Evolutionary conservation across 805 yeast genomes (phyloP).

Genomic region (Yarrowia sp.): DNA sequence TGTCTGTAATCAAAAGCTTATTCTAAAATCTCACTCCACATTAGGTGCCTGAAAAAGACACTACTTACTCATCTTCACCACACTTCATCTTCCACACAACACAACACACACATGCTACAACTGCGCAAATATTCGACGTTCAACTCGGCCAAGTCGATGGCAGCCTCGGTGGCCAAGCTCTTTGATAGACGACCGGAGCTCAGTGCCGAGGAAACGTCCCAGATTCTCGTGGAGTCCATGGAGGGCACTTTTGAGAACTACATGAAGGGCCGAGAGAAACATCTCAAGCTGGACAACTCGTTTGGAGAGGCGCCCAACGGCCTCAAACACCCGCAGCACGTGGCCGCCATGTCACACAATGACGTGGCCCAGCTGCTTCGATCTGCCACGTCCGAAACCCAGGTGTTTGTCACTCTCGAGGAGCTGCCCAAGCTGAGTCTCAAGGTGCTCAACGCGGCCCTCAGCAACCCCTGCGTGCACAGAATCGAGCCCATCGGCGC

Average conservation of each 20-base stretch:
- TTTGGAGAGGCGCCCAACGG: slow-evolving; percentile 35
- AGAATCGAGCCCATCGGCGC: slow-evolving; percentile 36
- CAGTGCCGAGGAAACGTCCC: slow-evolving; percentile 18
- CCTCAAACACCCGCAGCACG: slow-evolving; percentile 35
- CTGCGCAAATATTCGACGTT: slow-evolving; percentile 24
- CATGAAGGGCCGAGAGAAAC: slow-evolving; percentile 21
- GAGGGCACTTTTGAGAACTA: slow-evolving; percentile 23
- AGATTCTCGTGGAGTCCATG: slow-evolving; percentile 35
- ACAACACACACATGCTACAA: slow-evolving; percentile 10
- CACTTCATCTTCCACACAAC: background rate
- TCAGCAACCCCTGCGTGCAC: slow-evolving; percentile 23
- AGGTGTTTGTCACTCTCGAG: slow-evolving; percentile 30
- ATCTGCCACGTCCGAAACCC: slow-evolving; percentile 21
- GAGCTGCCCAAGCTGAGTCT: slow-evolving; percentile 35
- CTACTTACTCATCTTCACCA: background rate
- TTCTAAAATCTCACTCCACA: background rate
- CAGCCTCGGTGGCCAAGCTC: slow-evolving; percentile 25
- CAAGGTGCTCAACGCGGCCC: slow-evolving; percentile 33
- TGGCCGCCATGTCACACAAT: slow-evolving; percentile 4
- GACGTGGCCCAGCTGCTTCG: slow-evolving; percentile 7
- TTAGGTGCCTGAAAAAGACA: background rate
- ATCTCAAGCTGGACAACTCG: slow-evolving; percentile 4
- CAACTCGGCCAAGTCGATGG: slow-evolving; percentile 33
- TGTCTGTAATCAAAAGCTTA: slow-evolving; percentile 23
- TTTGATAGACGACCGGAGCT: slow-evolving; percentile 33